A percentile compares a stretch with the other conserved stretches of the same genome.
Conservation (phyloP, 495 filamentous ascomycete genomes). For the Platismatia glauca region DNA sequence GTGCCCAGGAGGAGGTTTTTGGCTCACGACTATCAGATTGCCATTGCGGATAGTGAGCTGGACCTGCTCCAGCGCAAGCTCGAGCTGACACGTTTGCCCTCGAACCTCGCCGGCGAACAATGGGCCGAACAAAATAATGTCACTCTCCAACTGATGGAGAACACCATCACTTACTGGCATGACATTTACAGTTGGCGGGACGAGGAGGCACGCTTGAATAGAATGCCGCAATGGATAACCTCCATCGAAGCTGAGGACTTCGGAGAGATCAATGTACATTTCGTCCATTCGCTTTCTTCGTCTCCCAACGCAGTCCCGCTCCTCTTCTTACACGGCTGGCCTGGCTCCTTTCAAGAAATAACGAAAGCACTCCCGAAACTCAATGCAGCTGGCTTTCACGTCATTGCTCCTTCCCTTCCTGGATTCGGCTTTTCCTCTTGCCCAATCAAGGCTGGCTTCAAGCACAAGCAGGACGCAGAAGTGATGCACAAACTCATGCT, state of each 20-base stretch:
- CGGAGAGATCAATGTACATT: slow-evolving; percentile 14
- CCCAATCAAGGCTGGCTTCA: slow-evolving; percentile 23
- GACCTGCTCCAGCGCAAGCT: slow-evolving; percentile 47
- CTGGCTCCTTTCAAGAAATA: slow-evolving; percentile 33
- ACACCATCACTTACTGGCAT: slow-evolving; percentile 30
- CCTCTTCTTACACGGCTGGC: slow-evolving; percentile 34
- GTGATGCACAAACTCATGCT: slow-evolving; percentile 8
- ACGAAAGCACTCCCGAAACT: slow-evolving; percentile 25
- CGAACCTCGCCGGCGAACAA: not conserved
- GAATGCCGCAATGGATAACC: not conserved
- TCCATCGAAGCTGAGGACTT: not conserved
- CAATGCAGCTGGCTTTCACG: slow-evolving; percentile 31
- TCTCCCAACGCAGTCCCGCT: slow-evolving; percentile 28
- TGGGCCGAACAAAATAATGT: slow-evolving; percentile 13
- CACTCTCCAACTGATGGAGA: slow-evolving; percentile 8
- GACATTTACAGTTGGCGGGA: not conserved
- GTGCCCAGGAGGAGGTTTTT: not conserved
- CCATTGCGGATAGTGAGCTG: slow-evolving; percentile 28
- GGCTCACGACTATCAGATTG: slow-evolving; percentile 7
- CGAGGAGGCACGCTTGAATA: not conserved
- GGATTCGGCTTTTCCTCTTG: slow-evolving; percentile 31
- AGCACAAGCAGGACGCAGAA: slow-evolving; percentile 18
- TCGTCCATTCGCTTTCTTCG: slow-evolving; percentile 25
- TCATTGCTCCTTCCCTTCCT: slow-evolving; percentile 33
- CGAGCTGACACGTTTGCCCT: slow-evolving; percentile 44